phyloP scores from a whole-genome alignment of 345 rosid species.

The Euphorbia pulcherrima region DNA sequence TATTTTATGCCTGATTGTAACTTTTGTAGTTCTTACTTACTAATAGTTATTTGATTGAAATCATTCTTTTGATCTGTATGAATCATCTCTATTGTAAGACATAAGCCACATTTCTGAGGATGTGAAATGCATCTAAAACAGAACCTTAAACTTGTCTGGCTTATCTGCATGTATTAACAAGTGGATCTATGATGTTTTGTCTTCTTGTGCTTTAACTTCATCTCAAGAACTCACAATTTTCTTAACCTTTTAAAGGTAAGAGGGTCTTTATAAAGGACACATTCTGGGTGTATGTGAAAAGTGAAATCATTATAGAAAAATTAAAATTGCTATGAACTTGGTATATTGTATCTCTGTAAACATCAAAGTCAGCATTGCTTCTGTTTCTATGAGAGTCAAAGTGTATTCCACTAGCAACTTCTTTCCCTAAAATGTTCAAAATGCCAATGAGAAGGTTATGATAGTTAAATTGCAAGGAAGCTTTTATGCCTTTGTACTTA shows the following conservation, averaged over 20 bases:
- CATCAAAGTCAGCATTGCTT: not conserved
- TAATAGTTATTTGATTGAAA: too few relatives aligned
- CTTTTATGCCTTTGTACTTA: too few relatives aligned
- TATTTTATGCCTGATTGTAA: too few relatives aligned
- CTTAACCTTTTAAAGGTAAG: not conserved
- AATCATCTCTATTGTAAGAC: conserved; percentile 86
- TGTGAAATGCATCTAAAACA: conserved; percentile 80
- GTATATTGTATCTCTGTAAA: not conserved
- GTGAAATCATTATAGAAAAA: not conserved
- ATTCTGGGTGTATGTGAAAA: not conserved
- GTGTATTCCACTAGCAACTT: not conserved
- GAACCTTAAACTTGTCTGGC: conserved; percentile 91
- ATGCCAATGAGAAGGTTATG: too few relatives aligned
- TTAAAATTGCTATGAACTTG: not conserved
- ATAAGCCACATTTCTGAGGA: conserved; percentile 92
- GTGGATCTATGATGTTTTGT: conserved; percentile 27
- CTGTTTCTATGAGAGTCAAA: not conserved
- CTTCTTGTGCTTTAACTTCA: conserved; percentile 11
- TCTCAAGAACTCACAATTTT: not conserved
- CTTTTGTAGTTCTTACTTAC: too few relatives aligned
- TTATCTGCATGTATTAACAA: conserved; percentile 89
- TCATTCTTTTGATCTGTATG: conserved; percentile 97
- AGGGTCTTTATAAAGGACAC: not conserved
- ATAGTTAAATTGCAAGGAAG: too few relatives aligned
- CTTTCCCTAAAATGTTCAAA: too few relatives aligned